phyloP scores from a whole-genome alignment of 345 rosid genomes.

The Pistacia integerrima region DNA sequence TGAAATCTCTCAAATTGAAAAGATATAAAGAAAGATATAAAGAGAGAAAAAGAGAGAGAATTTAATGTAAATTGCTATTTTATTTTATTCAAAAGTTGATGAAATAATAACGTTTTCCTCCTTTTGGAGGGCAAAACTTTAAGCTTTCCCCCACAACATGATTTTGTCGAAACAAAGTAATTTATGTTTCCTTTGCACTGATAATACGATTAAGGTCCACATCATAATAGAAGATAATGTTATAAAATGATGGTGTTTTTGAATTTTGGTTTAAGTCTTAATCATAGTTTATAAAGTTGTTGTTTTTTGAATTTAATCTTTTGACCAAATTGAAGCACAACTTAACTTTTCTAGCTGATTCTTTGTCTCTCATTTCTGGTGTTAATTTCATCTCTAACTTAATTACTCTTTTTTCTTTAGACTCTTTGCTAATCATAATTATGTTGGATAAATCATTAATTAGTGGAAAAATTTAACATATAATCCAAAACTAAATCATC shows the following conservation, averaged over 20 bases:
- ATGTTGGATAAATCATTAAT: slow-evolving; percentile 5
- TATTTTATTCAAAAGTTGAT: background rate
- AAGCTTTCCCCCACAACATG: background rate
- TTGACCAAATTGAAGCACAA: slow-evolving; percentile 11
- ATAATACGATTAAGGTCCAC: background rate
- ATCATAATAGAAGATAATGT: background rate
- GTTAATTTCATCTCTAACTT: background rate
- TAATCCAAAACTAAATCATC: background rate
- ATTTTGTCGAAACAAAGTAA: background rate
- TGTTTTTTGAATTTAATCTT: slow-evolving; percentile 5
- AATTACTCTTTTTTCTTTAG: background rate
- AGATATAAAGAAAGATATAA: background rate
- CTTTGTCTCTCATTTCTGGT: background rate
- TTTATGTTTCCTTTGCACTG: background rate
- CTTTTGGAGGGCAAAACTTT: background rate
- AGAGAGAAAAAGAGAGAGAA: background rate
- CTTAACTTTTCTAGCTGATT: background rate
- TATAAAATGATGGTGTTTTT: background rate
- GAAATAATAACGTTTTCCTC: background rate
- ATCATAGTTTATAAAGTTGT: background rate
- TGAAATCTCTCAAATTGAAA: background rate
- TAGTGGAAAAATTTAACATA: background rate
- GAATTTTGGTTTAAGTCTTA: slow-evolving; percentile 4
- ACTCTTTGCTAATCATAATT: background rate
- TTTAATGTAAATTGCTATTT: background rate